Base-by-base conservation (phyloP, 805 yeast species). In the Kodamaea leandrae region DNA sequence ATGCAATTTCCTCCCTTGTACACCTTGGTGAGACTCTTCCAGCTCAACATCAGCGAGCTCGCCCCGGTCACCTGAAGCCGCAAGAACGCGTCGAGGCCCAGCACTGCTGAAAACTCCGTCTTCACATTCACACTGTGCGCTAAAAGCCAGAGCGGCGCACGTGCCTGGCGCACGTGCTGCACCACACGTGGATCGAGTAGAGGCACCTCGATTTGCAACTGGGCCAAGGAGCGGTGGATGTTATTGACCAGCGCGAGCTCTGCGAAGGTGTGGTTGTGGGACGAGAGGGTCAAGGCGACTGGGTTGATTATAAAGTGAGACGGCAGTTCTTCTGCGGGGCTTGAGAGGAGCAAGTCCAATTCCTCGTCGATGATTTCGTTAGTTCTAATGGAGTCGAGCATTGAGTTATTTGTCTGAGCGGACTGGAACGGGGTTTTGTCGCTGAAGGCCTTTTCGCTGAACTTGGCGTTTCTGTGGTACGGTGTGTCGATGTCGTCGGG, bases 281-380 rank as follows among this genome's bases (percentile, higher is more conserved):
- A 7, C 4, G 28, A n/a, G n/a, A 25, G 16, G 17, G 15, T 14
- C 4, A 27, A 6, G 6, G 28, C 6, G n/a, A 6, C 28, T n/a
- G n/a, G 28, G 28, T 25, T n/a, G 4, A 25, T 21, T 6, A 21
- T 21, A 9, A 9, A 27, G 16, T n/a, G n/a, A n/a, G n/a, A 27
- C 32, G 24, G 9, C 6, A 9, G 24, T 10, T 27, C 32, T 6
- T 27, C 32, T 5, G 32, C 32, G 17, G 32, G 32, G n/a, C 64
- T 56, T 6, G 59, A 48, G 15, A 63, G 50, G 7, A 63, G 46
- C 23, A 55, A 36, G 37, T 58, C 64, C 46, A 63, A 51, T 40
- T 63, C 68, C 29, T 55, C 54, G 37, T 58, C 65, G 26, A 58
- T 56, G 13, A 55, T 49, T n/a, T 54, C 60, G 20, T 58, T 55